These are phyloP conservation scores for Mycena chlorophos DNA, from an alignment of 768 basidiomycete genomes.

Conservation along the genomic window DNA sequence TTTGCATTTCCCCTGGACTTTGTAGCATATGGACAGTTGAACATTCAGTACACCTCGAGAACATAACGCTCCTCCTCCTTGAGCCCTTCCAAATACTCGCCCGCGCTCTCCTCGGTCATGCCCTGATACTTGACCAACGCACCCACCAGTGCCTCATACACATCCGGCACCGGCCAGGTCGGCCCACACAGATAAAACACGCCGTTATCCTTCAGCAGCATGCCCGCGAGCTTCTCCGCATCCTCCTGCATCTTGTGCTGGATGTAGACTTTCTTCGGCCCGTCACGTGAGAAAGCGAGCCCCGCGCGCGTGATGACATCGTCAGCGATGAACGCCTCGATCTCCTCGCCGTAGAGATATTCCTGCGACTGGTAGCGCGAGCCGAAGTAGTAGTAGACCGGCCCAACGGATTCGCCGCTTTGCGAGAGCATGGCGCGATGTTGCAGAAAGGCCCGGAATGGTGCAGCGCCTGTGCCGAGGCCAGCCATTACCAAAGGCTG, in stretches of 20 bases:
- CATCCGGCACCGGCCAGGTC: constrained; percentile 99
- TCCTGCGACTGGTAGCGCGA: constrained; percentile 94
- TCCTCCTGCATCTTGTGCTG: constrained; percentile 98
- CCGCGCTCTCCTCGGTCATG: constrained; percentile 63
- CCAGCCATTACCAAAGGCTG: constrained; percentile 99
- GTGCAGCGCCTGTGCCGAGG: constrained; percentile 96
- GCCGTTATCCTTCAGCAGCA: constrained; percentile 72
- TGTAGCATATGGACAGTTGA: constrained; percentile 4
- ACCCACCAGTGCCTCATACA: constrained; percentile 87
- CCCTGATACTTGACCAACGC: constrained; percentile 75
- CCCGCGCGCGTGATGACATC: constrained; percentile 87
- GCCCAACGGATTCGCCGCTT: constrained; percentile 81
- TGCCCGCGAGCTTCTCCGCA: constrained; percentile 68
- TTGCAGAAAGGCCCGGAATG: constrained; percentile 99
- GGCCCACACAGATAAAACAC: constrained; percentile 98
- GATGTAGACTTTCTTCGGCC: constrained; percentile 92
- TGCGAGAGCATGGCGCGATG: constrained; percentile 82
- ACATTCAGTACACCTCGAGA: constrained; percentile 59
- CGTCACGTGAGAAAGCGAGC: constrained; percentile 95
- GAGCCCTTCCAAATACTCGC: constrained; percentile 78
- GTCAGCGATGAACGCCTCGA: constrained; percentile 89
- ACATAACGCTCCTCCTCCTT: constrained; percentile 99
- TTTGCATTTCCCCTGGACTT: neutral
- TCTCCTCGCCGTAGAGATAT: constrained; percentile 95
- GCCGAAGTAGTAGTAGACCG: constrained; percentile 97